phyloP scores from a whole-genome alignment of 768 basidiomycete species.

The Russula emetica region DNA sequence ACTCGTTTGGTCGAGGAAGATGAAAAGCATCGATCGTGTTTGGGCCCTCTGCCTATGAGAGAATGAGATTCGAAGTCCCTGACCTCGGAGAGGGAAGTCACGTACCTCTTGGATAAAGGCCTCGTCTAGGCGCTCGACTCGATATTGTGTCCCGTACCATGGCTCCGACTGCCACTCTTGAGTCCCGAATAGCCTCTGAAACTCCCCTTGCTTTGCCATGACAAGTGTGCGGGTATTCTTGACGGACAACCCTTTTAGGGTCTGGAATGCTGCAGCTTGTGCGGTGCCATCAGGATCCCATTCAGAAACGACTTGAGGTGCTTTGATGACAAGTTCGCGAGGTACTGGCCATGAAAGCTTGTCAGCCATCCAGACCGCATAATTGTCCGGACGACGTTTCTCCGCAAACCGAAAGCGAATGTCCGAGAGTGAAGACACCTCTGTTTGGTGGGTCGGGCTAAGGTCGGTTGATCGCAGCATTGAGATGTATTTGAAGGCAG shows the following conservation, averaged over 20 bases:
- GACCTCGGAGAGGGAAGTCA: not conserved
- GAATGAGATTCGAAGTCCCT: slow-evolving; percentile 7
- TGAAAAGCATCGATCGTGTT: slow-evolving; percentile 65
- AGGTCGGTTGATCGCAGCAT: slow-evolving; percentile 60
- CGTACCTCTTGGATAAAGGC: slow-evolving; percentile 55
- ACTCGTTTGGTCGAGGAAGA: slow-evolving; percentile 83
- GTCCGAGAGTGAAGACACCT: slow-evolving; percentile 63
- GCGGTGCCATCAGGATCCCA: slow-evolving; percentile 55
- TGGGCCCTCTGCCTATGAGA: slow-evolving; percentile 52
- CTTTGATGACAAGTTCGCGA: slow-evolving; percentile 67
- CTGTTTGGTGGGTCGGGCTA: slow-evolving; percentile 66
- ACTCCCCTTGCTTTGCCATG: slow-evolving; percentile 70
- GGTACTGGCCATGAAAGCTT: slow-evolving; percentile 79
- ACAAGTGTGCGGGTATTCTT: slow-evolving; percentile 64
- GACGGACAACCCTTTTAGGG: slow-evolving; percentile 57
- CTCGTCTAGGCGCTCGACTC: slow-evolving; percentile 62
- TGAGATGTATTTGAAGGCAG: slow-evolving; percentile 74
- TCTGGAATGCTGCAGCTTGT: slow-evolving; percentile 52
- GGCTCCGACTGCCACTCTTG: slow-evolving; percentile 69
- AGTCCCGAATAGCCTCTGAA: slow-evolving; percentile 46
- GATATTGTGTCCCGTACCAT: slow-evolving; percentile 90
- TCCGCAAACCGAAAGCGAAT: slow-evolving; percentile 86
- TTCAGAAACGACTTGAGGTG: slow-evolving; percentile 64
- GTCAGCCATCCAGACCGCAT: slow-evolving; percentile 72
- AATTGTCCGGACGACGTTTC: slow-evolving; percentile 72